Evolutionary conservation across 768 basidiomycete genomes (phyloP), one percentile per base, ranked within the genome.

Genomic region (Collybia mongolica): DNA sequence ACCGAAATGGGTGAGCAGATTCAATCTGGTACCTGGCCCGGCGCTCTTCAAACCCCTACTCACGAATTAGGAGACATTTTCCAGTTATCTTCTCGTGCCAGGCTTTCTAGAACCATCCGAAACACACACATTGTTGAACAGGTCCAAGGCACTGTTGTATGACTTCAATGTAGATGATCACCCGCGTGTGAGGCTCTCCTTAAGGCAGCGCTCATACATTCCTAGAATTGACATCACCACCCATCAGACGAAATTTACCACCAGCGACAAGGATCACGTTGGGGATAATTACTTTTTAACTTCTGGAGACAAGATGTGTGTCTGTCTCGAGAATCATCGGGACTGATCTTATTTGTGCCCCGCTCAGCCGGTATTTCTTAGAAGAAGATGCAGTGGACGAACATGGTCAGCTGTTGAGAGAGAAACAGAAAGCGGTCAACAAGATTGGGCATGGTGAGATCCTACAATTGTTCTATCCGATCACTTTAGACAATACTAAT

Each of bases 281-380:
- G 94, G 94, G 0, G 94, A 98, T 61, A 84, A 92, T 26, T 98
- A 98, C 67, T 99, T 99, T 62, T 73, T 99, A 41, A 80, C 72
- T 24, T 94, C 92, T 1, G 92, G 93, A 2, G 93, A 98, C 67
- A 97, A 97, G 76, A 91, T 98, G 73, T 78, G 43, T 8, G 74
- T 57, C 6, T 43, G 18, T 22, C 46, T 15, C 32, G 3, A 19
- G 7, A 29, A 4, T 15, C 35, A 6, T 28, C 20, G 26, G 2
- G 12, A 43, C 6, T 24, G 20, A 11, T n/a, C 23, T 22, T 9
- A 43, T 24, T 19, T 18, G 2, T n/a, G 41, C 23, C 12, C 20
- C n/a, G 11, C 23, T 5, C 51, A 82, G 80, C 52, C 84, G 90
- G 5, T 98, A 86, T 67, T 98, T 99, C 68, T 74, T 99, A 39